Percentiles rank a stretch among this genome's conserved stretches.
These are phyloP conservation scores for Ustilago shanxiensis DNA, from an alignment of 1,284 basidiomycete species.

Conservation along the genomic window DNA sequence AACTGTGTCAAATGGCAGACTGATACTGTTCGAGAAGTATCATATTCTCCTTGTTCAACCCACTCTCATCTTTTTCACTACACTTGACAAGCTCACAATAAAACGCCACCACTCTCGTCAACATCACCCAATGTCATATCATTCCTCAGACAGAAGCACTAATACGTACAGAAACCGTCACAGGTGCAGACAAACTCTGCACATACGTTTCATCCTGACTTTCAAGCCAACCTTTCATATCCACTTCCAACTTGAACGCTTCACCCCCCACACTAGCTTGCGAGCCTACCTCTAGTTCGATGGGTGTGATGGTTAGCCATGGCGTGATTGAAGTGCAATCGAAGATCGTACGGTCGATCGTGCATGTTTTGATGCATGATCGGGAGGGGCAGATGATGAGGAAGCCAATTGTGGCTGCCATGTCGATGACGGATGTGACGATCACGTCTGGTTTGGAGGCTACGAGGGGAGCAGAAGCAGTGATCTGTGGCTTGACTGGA, in stretches of 20 bases:
- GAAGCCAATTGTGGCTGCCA: constrained; percentile 28
- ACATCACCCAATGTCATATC: not conserved
- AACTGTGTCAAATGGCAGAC: too few species aligned
- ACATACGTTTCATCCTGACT: constrained; percentile 25
- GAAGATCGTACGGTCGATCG: constrained; percentile 24
- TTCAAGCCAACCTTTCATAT: constrained; percentile 25
- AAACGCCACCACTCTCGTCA: not conserved
- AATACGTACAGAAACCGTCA: constrained; percentile 21
- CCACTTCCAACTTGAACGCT: constrained; percentile 19
- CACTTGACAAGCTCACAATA: not conserved
- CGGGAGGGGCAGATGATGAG: constrained; percentile 22
- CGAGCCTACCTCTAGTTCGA: constrained; percentile 9
- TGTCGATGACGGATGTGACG: constrained; percentile 16
- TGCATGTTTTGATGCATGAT: constrained; percentile 27
- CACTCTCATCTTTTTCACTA: too few species aligned
- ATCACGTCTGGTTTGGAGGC: constrained; percentile 15
- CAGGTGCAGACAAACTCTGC: constrained; percentile 21
- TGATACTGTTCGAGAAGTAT: too few species aligned
- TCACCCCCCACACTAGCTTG: not conserved
- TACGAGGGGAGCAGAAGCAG: not conserved
- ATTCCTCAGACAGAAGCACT: not conserved
- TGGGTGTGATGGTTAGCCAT: constrained; percentile 20
- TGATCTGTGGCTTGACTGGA: not conserved
- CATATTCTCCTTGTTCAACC: too few species aligned
- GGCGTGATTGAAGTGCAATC: constrained; percentile 21